Conservation (phyloP, 306 rosid species). For the Citrullus amarus region DNA sequence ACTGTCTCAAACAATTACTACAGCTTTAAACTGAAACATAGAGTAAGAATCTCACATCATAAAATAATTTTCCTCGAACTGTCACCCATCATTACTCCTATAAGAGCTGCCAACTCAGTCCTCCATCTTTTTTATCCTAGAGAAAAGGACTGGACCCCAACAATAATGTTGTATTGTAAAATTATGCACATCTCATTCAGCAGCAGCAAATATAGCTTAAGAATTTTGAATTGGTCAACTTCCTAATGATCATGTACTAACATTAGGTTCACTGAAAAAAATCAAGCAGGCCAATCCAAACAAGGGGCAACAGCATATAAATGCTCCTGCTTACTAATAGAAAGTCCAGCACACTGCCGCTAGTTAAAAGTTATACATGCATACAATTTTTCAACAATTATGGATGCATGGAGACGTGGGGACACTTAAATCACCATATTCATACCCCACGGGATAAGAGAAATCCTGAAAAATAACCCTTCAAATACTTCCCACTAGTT, state of each 20-base stretch:
- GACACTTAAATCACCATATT: neutral
- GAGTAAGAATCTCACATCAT: neutral
- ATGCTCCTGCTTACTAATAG: neutral
- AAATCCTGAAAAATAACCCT: neutral
- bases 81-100: neutral
- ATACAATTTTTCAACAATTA: neutral
- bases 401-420: neutral
- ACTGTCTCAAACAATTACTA: neutral
- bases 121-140: neutral
- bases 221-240: neutral
- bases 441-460: neutral
- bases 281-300: neutral
- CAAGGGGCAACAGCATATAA: neutral
- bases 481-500: neutral
- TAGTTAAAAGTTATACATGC: neutral
- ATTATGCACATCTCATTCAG: neutral
- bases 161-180: neutral
- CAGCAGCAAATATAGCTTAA: neutral
- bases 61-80: neutral
- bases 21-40: neutral
- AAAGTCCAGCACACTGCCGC: neutral
- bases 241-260: neutral
- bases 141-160: neutral
- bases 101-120: neutral
- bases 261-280: neutral